Evolutionary conservation across 2,329 filamentous ascomycete species (phyloP).

Genomic region (Aspergillus sp.): DNA sequence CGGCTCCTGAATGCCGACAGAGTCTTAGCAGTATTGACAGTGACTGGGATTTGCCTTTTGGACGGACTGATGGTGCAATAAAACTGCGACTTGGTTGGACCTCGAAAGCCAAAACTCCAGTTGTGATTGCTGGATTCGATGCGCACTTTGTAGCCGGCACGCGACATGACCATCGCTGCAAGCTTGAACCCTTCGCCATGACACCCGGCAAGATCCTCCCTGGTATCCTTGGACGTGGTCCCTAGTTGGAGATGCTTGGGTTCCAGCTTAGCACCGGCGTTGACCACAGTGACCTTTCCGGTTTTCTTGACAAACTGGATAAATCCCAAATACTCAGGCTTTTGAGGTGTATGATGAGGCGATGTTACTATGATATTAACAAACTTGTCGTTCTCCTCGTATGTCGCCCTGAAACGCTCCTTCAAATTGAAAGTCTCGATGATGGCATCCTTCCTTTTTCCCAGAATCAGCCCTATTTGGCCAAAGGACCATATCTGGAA

Average conservation of each 20-base stretch:
- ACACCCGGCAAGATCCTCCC: not conserved
- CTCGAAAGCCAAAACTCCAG: not conserved
- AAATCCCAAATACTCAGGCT: not conserved
- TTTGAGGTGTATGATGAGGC: no score
- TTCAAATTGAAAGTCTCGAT: not conserved
- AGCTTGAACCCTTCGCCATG: not conserved
- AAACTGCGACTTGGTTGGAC: not conserved
- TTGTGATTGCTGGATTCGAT: not conserved
- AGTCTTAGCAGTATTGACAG: not conserved
- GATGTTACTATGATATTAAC: no score
- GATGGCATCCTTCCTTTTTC: not conserved
- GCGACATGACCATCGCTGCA: not conserved
- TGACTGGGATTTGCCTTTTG: not conserved
- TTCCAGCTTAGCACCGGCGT: not conserved
- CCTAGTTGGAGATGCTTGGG: not conserved
- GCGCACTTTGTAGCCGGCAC: not conserved
- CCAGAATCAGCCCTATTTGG: no score
- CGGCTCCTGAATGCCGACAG: not conserved
- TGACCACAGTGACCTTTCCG: not conserved
- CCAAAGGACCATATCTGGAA: not conserved
- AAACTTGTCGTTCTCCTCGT: no score
- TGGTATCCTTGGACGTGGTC: not conserved
- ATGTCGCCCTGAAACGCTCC: not conserved
- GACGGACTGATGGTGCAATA: not conserved
- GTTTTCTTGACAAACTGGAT: not conserved